Conservation (phyloP, 768 basidiomycete species). For the Trametes elegans region DNA sequence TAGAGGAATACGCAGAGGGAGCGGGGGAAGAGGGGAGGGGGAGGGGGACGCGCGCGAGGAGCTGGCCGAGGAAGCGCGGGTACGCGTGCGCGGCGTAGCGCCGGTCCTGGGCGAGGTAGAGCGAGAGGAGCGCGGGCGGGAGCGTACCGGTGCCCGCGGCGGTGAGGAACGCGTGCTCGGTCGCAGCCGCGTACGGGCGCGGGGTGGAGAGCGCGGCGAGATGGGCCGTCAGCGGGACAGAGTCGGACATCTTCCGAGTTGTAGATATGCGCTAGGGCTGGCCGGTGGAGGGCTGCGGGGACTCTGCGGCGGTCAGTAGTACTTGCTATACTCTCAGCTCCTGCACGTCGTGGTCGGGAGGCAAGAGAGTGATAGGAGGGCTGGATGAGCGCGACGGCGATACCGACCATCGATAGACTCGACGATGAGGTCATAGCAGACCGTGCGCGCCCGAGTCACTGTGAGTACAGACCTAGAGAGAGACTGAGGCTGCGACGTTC, state of each 20-base stretch:
- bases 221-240: constrained; percentile 29
- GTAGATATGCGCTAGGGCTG: too few relatives aligned
- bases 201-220: constrained; percentile 37
- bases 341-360: neutral
- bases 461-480: too few relatives aligned
- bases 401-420: neutral
- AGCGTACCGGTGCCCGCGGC: constrained; percentile 55
- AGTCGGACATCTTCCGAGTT: constrained; percentile 2
- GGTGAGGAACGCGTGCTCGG: constrained; percentile 56
- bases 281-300: too few relatives aligned
- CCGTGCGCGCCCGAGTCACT: neutral
- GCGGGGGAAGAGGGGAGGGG: constrained; percentile 31
- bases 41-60: constrained; percentile 62
- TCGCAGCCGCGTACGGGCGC: constrained; percentile 46
- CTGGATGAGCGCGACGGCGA: too few relatives aligned
- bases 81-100: constrained; percentile 76
- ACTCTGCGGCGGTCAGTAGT: neutral
- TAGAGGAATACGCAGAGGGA: constrained; percentile 38
- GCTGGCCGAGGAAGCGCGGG: constrained; percentile 65
- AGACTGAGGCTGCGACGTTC: too few relatives aligned
- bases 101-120: constrained; percentile 72
- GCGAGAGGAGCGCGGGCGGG: constrained; percentile 43
- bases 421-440: constrained; percentile 5
- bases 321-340: too few relatives aligned
- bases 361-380: neutral